Base-by-base conservation (phyloP, 371 early-diverging fungal species). In the Rhizopus stolonifer region DNA sequence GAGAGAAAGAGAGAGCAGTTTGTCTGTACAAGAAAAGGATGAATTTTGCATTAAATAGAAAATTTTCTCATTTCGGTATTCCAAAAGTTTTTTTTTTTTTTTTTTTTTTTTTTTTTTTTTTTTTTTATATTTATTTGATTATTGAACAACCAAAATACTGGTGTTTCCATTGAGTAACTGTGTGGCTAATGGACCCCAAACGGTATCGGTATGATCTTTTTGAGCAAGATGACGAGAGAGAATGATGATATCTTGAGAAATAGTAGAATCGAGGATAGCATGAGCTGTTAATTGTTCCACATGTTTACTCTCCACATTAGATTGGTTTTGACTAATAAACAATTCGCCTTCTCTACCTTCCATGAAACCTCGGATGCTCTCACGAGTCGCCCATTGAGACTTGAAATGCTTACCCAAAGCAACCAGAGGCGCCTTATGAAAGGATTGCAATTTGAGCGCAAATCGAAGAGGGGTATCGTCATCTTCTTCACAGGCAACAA, bases 361-460 rank as follows among this genome's bases (percentile, higher is more conserved):
- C n/a, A 25, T 45, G 21, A 19, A 45, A 25, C 17, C 8, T 15
- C 25, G 23, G 10, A 45, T 45, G 14, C 29, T 45, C 25, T 26
- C 25, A 18, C 46, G 15, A n/a, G 46, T 26, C 4, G 46, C 25
- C 31, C 31, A 29, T 29, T 29, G 31, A 10, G 31, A 29, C 4
- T 88, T 87, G 54, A 88, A 87, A 0, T 52, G 49, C 4, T 84
- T 83, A 19, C 88, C 88, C 49, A 82, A 74, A 2, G 14, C 53
- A 29, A 61, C 11, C n/a, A 67, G 38, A 0, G 40, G 25, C 4
- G 46, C 46, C 14, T 59, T 32, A 7, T 36, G 52, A 40, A 52
- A 50, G 0, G 49, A 34, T 31, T 72, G 69, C 4, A 74, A 40
- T 2, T 65, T 61, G 17, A 74, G 52, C 6, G 70, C 74, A 53